These are phyloP conservation scores for Pleurotus tuber-regium DNA, from an alignment of 768 basidiomycete species.

Conservation along the genomic window DNA sequence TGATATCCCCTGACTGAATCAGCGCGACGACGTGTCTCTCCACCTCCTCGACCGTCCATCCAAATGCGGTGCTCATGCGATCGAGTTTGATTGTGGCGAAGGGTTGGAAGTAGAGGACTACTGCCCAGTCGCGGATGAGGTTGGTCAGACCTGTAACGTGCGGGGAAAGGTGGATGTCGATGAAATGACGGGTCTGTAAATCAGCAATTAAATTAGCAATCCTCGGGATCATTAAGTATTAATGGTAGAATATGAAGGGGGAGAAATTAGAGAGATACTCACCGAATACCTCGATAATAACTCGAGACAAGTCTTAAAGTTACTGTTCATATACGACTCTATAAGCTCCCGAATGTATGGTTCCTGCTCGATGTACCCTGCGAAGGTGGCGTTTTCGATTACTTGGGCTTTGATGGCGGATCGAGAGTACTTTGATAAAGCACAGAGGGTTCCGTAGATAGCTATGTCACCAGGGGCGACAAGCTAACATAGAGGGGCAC, in stretches of 20 bases:
- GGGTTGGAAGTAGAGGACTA: constrained; percentile 88
- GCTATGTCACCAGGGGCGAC: constrained; percentile 83
- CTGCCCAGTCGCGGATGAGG: constrained; percentile 72
- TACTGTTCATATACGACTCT: constrained; percentile 81
- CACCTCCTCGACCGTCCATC: constrained; percentile 70
- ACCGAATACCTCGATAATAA: constrained; percentile 74
- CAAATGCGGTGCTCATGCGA: constrained; percentile 85
- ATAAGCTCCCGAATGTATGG: constrained; percentile 84
- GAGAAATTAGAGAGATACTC: constrained; percentile 17
- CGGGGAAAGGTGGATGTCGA: constrained; percentile 73
- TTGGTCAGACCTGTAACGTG: constrained; percentile 67
- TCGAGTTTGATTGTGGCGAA: constrained; percentile 83
- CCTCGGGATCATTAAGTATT: too few species aligned
- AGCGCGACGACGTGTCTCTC: constrained; percentile 73
- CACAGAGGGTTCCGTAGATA: constrained; percentile 81
- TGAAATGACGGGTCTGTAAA: constrained; percentile 67
- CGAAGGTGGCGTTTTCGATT: constrained; percentile 68
- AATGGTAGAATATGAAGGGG: neutral
- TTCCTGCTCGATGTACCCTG: constrained; percentile 80
- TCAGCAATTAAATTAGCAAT: too few species aligned
- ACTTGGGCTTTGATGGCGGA: constrained; percentile 65
- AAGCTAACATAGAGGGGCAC: too few species aligned
- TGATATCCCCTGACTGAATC: constrained; percentile 75
- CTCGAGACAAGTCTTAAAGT: constrained; percentile 81
- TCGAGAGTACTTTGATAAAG: constrained; percentile 74